Evolutionary conservation across 2,329 filamentous ascomycete genomes (phyloP), one percentile per base, ranked within the genome.

Genomic region (Trichoderma koningiopsis): DNA sequence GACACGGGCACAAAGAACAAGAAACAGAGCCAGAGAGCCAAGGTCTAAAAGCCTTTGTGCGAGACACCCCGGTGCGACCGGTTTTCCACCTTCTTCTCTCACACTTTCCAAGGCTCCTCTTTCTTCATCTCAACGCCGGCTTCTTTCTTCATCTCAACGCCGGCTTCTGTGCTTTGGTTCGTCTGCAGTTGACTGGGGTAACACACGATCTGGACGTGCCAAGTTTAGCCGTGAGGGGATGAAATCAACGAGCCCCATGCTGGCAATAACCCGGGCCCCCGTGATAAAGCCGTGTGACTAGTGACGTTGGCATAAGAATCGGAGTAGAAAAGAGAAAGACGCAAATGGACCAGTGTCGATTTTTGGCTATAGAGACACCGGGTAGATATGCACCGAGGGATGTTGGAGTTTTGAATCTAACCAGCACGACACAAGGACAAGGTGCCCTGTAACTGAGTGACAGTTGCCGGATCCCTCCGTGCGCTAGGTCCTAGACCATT

Each of bases 171-270:
- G 40, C 59, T 52, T 43, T 63, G 60, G 60, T 55, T 47, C 63
- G 35, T 47, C 63, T 58, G 63, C 52, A 22, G 19, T 49, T 5
- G 29, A 49, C 40, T 49, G 53, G 63, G 63, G 63, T 66, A 58
- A 31, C 63, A 37, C 63, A 66, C 63, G 53, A 57, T 66, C 35
- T 35, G 58, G 22, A 33, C 33, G 24, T 24, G 56, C 56, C 64
- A 68, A 68, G 53, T 68, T 68, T 68, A 68, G 64, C 64, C 64
- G 64, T 60, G 64, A 68, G 53, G 63, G 63, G 63, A 49, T 68
- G 64, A 57, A 49, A 66, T 66, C 53, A 35, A 33, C 35, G 52
- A 43, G 19, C 37, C 62, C 64, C 56, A 52, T 52, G 47, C 24
- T 31, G 29, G 37, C 55, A 49, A 40, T 27, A 60, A 24, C 56